Percentiles rank a stretch among this genome's conserved stretches.
Conservation (phyloP, 2,329 filamentous ascomycete species). For the Fusarium sp. region DNA sequence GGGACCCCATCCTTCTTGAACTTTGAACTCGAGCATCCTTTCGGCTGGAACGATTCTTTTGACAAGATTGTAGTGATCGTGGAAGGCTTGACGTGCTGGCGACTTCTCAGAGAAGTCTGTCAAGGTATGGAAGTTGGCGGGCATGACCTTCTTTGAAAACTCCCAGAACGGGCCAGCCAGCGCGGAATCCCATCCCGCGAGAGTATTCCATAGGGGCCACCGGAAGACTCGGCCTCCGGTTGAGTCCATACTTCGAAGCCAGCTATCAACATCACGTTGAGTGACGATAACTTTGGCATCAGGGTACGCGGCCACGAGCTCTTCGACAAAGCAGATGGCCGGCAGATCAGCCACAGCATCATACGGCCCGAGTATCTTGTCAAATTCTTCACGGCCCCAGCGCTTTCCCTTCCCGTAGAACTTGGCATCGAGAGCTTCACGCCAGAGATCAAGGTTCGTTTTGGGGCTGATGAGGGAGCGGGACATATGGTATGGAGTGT, state of each 20-base stretch:
- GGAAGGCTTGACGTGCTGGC: conserved; percentile 6
- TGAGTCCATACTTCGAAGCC: conserved; percentile 26
- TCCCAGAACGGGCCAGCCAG: conserved; percentile 22
- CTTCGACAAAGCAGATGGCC: conserved; percentile 25
- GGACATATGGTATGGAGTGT: conserved; percentile 26
- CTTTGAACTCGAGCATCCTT: conserved; percentile 4
- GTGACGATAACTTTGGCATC: conserved; percentile 28
- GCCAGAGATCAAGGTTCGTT: conserved; percentile 22
- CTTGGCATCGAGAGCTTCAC: conserved; percentile 33
- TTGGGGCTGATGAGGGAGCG: conserved; percentile 6
- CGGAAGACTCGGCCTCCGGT: conserved; percentile 11
- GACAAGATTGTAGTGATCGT: conserved; percentile 10
- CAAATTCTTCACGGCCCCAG: conserved; percentile 29
- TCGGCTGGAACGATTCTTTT: neutral
- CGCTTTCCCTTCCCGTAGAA: conserved; percentile 18
- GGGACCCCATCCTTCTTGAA: conserved; percentile 23
- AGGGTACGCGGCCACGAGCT: conserved; percentile 29
- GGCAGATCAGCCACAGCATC: conserved; percentile 24
- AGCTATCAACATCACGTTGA: conserved; percentile 13
- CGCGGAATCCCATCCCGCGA: conserved; percentile 7
- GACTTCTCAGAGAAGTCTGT: conserved; percentile 18
- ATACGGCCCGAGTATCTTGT: conserved; percentile 20
- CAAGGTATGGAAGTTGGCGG: conserved; percentile 6
- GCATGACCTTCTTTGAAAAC: conserved; percentile 21
- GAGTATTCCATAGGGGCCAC: conserved; percentile 32